Base-by-base conservation (phyloP, 2,329 filamentous ascomycete genomes). In the Colletotrichum echinochloae region DNA sequence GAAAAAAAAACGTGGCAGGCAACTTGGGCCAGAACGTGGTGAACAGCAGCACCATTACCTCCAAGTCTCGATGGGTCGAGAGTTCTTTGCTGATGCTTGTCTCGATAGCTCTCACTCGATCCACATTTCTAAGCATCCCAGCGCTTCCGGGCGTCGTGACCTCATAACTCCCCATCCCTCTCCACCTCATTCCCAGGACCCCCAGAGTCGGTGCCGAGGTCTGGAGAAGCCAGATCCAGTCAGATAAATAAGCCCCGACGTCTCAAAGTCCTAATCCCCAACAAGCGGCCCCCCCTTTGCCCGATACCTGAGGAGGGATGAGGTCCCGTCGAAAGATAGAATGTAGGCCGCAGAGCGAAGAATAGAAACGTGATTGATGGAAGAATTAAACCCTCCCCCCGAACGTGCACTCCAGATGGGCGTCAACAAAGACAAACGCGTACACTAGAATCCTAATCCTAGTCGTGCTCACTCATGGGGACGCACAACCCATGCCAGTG, bases 371-470 rank as follows among this genome's bases (percentile, higher is more conserved):
- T 70, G 63, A 70, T 70, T 70, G 67, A 70, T 57, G 63, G 67
- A 70, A 70, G 63, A 61, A 70, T 60, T 60, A n/a, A 44, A 20
- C 41, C 49, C 56, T 44, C 16, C 37, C 55, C 66, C 63, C 56
- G 54, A 49, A 48, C 44, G 30, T 16, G 5, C 37, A 30, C 41
- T 30, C 39, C 28, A n/a, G 56, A 48, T 48, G n/a, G 57, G 30
- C 18, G 52, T n/a, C n/a, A 16, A 28, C 23, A 4, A 33, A n/a
- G 49, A 28, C 28, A n/a, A n/a, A 52, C 18, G 49, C 49, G 16
- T 18, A 52, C 18, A n/a, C n/a, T n/a, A n/a, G n/a, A n/a, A n/a
- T n/a, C n/a, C n/a, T n/a, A 18, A n/a, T n/a, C 2, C 6, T 3
- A 20, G 5, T n/a, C 28, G 30, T 14, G 3, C 18, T 30, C 49